phyloP scores from a whole-genome alignment of 768 basidiomycete genomes.

The Chalciporus pseudorubinellus region DNA sequence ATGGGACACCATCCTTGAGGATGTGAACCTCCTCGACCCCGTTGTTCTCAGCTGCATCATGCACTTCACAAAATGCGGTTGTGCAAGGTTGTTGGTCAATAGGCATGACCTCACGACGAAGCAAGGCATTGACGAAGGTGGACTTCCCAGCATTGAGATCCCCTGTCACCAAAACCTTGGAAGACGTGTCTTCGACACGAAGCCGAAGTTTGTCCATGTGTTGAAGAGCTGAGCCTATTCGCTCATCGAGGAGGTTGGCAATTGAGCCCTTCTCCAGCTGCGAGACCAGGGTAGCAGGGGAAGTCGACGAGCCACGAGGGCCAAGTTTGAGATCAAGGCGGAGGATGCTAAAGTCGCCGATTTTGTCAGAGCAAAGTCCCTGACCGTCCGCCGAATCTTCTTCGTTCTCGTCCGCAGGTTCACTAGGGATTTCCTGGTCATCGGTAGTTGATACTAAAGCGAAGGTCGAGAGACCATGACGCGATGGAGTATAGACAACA shows the following conservation, averaged over 20 bases:
- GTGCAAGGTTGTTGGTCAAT: slow-evolving; percentile 98
- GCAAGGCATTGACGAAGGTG: slow-evolving; percentile 94
- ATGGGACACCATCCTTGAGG: slow-evolving; percentile 63
- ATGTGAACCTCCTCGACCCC: slow-evolving; percentile 86
- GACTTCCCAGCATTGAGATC: slow-evolving; percentile 99
- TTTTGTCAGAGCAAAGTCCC: slow-evolving; percentile 41
- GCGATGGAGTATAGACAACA: slow-evolving; percentile 54
- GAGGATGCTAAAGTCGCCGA: slow-evolving; percentile 79
- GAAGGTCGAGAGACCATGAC: slow-evolving; percentile 51
- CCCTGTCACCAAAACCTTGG: slow-evolving; percentile 96
- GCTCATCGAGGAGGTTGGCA: slow-evolving; percentile 85
- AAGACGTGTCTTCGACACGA: slow-evolving; percentile 88
- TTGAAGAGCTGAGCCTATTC: slow-evolving; percentile 66
- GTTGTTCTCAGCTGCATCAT: slow-evolving; percentile 79
- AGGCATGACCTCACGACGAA: slow-evolving; percentile 90
- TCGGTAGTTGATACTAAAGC: slow-evolving; percentile 57
- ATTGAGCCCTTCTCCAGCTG: slow-evolving; percentile 93
- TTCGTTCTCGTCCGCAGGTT: slow-evolving; percentile 12
- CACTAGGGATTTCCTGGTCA: slow-evolving; percentile 33
- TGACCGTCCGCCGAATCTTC: slow-evolving; percentile 31
- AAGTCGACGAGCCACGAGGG: slow-evolving; percentile 58
- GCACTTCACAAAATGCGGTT: slow-evolving; percentile 95
- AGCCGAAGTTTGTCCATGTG: slow-evolving; percentile 84
- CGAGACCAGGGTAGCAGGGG: slow-evolving; percentile 73
- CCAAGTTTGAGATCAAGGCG: slow-evolving; percentile 93